Base-by-base conservation (phyloP, 2,329 filamentous ascomycete species). In the Bipolaris sorokiniana region DNA sequence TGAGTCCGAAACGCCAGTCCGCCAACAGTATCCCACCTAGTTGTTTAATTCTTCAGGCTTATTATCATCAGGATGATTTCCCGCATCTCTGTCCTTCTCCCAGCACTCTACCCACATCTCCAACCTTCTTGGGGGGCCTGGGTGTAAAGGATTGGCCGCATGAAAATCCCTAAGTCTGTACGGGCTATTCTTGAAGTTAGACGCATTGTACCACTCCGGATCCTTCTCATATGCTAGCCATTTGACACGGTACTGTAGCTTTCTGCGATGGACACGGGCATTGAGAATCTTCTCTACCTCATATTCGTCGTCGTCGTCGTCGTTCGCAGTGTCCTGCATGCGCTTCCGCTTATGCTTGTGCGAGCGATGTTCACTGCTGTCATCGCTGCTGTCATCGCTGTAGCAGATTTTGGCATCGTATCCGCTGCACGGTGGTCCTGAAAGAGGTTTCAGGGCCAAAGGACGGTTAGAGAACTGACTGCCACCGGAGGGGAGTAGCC, bases 11-110 rank as follows among this genome's bases (percentile, higher is more conserved):
- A 10, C 26, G 7, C 26, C 7, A 10, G 26, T 28, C 26, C 26
- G 26, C 26, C 1, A 28, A 28, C 9, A 3, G 26, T 28, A 28
- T 28, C 1, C 26, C 26, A 28, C 9, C 26, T 28, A 28, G 26
- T 28, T 28, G 26, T 28, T 28, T 28, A 28, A 1, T 28, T 28
- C 26, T 28, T 28, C 1, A 28, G 26, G 7, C 26, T 48, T 38
- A 18, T 48, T 38, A 36, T 48, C 34, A 28, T 38, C 22, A 28
- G 61, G 51, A 51, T 62, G 51, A 54, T 63, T 41, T 23, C 41
- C 53, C 23, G 54, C 50, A 48, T 65, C 55, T 28, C 53, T 59
- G n/a, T 58, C 60, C 41, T 59, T 46, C 41, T 65, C 50, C 58
- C 53, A 65, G 44, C 57, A 61, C 45, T 56, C 13, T 48, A 53